Evolutionary conservation across 179 eudicot species (phyloP).

Genomic region (Camellia oleifera): DNA sequence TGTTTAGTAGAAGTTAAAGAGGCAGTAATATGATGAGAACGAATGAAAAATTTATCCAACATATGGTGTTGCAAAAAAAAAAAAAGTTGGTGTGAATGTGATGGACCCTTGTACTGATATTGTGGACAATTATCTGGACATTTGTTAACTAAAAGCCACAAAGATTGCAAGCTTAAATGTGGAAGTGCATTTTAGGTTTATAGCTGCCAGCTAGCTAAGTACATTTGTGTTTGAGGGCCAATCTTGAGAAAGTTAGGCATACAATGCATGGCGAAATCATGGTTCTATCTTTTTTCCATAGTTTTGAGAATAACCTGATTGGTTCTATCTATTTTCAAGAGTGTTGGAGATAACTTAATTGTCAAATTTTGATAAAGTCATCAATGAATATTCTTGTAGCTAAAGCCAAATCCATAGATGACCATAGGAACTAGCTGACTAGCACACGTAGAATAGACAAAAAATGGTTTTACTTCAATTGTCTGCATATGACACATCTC

Average conservation of each 20-base stretch:
- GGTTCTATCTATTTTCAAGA: neutral
- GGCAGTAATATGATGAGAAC: neutral
- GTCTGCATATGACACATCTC: no score
- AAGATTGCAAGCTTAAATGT: neutral
- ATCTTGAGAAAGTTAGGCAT: neutral
- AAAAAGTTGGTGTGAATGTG: no score
- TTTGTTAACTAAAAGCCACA: neutral
- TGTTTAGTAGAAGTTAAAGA: neutral
- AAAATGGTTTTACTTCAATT: no score
- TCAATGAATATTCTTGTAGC: neutral
- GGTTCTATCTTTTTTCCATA: neutral
- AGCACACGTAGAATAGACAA: no score
- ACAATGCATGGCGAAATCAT: neutral
- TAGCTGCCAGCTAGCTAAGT: conserved; percentile 3
- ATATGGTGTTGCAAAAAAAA: neutral
- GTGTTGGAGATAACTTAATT: neutral
- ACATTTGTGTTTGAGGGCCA: neutral
- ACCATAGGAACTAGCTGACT: no score
- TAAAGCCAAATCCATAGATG: no score
- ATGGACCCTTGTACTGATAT: neutral
- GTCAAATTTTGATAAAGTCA: neutral
- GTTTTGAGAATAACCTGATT: neutral
- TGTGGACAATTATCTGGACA: neutral
- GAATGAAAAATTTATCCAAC: neutral
- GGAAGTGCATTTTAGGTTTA: neutral